Percentiles rank a stretch among this genome's conserved stretches.
phyloP scores from a whole-genome alignment of 495 filamentous ascomycete species.

The Penicillium riverlandense region DNA sequence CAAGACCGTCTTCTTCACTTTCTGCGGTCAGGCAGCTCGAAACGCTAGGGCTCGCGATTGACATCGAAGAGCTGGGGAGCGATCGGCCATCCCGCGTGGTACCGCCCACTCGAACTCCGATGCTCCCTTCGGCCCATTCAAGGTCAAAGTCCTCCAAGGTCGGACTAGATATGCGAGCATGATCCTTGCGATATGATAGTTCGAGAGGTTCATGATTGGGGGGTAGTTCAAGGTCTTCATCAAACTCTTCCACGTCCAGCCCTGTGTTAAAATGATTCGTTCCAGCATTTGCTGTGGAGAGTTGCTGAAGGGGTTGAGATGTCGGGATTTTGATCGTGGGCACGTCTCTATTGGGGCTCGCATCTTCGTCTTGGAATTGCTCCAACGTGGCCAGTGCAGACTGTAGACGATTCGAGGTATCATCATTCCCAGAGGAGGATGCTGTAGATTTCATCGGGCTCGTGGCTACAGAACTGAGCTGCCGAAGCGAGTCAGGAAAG shows the following conservation, averaged over 20 bases:
- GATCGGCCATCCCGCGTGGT: conserved; percentile 71
- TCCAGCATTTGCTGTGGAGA: conserved; percentile 13
- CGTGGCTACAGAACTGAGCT: conserved; percentile 46
- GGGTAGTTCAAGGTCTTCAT: conserved; percentile 72
- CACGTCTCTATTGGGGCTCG: conserved; percentile 55
- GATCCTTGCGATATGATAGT: conserved; percentile 52
- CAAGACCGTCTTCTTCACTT: conserved; percentile 84
- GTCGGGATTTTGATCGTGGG: conserved; percentile 64
- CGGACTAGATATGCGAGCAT: conserved; percentile 48
- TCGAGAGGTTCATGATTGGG: conserved; percentile 47
- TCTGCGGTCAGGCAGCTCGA: conserved; percentile 86
- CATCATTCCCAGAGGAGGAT: conserved; percentile 25
- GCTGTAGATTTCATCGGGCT: conserved; percentile 30
- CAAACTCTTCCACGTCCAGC: conserved; percentile 58
- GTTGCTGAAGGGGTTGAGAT: conserved; percentile 44
- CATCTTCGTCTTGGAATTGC: conserved; percentile 54
- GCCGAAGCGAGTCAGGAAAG: conserved; percentile 63
- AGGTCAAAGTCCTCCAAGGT: conserved; percentile 68
- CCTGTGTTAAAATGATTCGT: conserved; percentile 18
- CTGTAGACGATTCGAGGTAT: conserved; percentile 17
- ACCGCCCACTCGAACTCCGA: conserved; percentile 81
- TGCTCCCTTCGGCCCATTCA: conserved; percentile 87
- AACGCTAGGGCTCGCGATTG: conserved; percentile 82
- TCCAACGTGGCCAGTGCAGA: conserved; percentile 37
- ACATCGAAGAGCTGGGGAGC: conserved; percentile 75